Conservation (phyloP, 805 yeast species). For the Cyberlindnera japonica region DNA sequence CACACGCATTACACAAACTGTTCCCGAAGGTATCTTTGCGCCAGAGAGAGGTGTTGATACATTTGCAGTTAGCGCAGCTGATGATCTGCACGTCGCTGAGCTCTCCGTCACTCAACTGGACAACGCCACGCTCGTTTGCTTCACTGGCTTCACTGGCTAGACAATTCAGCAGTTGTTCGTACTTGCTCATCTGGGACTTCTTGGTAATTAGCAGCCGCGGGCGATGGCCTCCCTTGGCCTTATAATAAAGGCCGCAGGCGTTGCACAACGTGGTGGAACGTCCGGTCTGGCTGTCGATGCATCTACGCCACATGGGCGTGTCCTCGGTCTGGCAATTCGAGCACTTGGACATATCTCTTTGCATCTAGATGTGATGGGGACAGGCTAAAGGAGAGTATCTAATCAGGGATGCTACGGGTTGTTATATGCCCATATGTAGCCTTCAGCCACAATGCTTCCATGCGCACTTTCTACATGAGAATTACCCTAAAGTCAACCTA, state of each 20-base stretch:
- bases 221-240: conserved; percentile 69
- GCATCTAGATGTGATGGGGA: too few species aligned
- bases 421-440: too few species aligned
- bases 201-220: conserved; percentile 57
- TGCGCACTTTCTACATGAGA: too few species aligned
- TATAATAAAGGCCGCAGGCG: conserved; percentile 78
- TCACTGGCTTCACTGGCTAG: conserved; percentile 7
- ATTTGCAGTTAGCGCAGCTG: conserved; percentile 78
- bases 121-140: not conserved
- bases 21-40: conserved; percentile 84
- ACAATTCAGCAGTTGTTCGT: conserved; percentile 12
- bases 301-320: conserved; percentile 82
- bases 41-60: conserved; percentile 91
- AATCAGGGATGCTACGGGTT: too few species aligned
- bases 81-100: conserved; percentile 17
- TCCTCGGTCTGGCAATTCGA: conserved; percentile 72
- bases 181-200: conserved; percentile 19
- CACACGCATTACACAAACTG: conserved; percentile 94
- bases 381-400: too few species aligned
- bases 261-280: conserved; percentile 71
- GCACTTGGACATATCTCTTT: conserved; percentile 17
- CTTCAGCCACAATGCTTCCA: too few species aligned
- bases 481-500: too few species aligned
- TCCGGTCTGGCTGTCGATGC: conserved; percentile 63
- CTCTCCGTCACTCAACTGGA: conserved; percentile 11